phyloP scores from a whole-genome alignment of 805 yeast genomes.

The Osmozyma mogii region DNA sequence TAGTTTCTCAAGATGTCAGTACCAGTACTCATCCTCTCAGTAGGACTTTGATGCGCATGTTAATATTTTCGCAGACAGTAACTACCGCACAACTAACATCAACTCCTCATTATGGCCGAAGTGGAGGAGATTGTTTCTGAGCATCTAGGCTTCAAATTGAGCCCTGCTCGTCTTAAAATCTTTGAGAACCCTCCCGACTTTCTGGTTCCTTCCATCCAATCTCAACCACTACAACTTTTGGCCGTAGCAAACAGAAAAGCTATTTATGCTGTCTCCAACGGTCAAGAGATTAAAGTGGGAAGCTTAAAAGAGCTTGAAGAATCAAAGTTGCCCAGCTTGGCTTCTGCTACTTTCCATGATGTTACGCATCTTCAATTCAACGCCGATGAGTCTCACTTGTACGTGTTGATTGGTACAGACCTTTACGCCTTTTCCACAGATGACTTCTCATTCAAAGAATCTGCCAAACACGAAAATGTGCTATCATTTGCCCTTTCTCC shows the following conservation, averaged over 20 bases:
- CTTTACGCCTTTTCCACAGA: conserved; percentile 12
- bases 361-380: conserved; percentile 18
- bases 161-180: too few relatives aligned
- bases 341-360: conserved; percentile 3
- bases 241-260: conserved; percentile 25
- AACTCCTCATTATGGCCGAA: too few relatives aligned
- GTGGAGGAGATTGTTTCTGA: conserved; percentile 20
- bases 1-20: too few relatives aligned
- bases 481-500: conserved; percentile 16
- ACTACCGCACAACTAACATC: too few relatives aligned
- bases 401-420: conserved; percentile 16
- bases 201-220: conserved; percentile 5
- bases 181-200: conserved; percentile 23
- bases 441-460: conserved; percentile 1
- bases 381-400: conserved; percentile 19
- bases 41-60: too few relatives aligned
- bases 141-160: conserved; percentile 39
- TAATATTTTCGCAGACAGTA: too few relatives aligned
- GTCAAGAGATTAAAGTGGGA: conserved; percentile 26
- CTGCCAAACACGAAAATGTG: conserved; percentile 4
- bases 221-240: conserved; percentile 21
- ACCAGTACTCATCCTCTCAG: too few relatives aligned
- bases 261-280: conserved; percentile 33
- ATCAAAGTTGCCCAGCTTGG: too few relatives aligned
- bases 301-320: conserved; percentile 23